These are phyloP conservation scores for Blastobotrys indianensis DNA, from an alignment of 1,139 yeast species.

Conservation along the genomic window DNA sequence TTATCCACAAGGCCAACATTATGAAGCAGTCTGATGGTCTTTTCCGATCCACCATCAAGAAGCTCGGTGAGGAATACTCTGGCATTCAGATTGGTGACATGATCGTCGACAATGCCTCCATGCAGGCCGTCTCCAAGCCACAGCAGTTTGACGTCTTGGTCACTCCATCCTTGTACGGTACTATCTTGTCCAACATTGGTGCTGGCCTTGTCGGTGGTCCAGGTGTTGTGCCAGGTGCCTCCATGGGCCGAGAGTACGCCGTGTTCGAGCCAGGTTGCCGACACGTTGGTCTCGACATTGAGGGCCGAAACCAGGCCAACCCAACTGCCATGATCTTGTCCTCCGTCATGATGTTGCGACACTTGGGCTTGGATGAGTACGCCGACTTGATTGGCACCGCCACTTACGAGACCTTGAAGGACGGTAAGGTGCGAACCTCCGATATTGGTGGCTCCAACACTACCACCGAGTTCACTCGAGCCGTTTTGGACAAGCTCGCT, in stretches of 20 bases:
- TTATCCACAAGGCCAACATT: slow-evolving; percentile 98
- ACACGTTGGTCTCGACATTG: slow-evolving; percentile 96
- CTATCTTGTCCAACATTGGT: slow-evolving; percentile 95
- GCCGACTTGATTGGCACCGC: slow-evolving; percentile 88
- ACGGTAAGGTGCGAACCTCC: slow-evolving; percentile 71
- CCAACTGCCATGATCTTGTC: slow-evolving; percentile 97
- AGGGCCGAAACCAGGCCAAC: slow-evolving; percentile 92
- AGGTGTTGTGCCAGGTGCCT: slow-evolving; percentile 97
- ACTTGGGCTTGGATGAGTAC: slow-evolving; percentile 75
- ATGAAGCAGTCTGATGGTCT: slow-evolving; percentile 99
- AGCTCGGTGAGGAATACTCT: slow-evolving; percentile 86
- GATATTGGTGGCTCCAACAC: slow-evolving; percentile 88
- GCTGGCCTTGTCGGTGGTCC: slow-evolving; percentile 99
- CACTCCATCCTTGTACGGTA: slow-evolving; percentile 97
- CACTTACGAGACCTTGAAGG: slow-evolving; percentile 82
- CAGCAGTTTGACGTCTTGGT: slow-evolving; percentile 97
- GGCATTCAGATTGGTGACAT: slow-evolving; percentile 80
- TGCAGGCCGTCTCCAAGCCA: slow-evolving; percentile 98
- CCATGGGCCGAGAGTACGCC: slow-evolving; percentile 96
- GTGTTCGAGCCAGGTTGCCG: slow-evolving; percentile 99
- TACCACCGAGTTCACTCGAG: slow-evolving; percentile 91
- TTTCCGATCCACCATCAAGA: slow-evolving; percentile 90
- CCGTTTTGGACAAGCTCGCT: slow-evolving; percentile 63
- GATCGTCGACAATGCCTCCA: slow-evolving; percentile 97
- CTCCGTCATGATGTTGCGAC: slow-evolving; percentile 87